These are phyloP conservation scores for Giardia muris DNA, from an alignment of 208 protist genomes.

Conservation along the genomic window DNA sequence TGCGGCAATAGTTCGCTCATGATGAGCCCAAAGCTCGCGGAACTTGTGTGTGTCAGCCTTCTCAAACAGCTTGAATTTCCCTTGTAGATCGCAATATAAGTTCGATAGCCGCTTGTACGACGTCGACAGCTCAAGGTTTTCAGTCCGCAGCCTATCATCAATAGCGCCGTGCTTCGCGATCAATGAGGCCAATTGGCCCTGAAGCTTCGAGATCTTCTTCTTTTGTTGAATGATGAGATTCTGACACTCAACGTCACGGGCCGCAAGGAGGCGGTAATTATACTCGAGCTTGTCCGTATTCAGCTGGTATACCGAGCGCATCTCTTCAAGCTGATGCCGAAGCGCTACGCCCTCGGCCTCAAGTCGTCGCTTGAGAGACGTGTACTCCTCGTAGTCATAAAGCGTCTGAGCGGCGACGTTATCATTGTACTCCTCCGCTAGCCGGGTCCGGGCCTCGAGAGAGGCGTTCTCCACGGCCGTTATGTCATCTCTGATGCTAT, in stretches of 20 bases:
- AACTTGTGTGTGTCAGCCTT: not conserved
- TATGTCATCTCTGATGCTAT: not conserved
- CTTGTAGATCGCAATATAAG: slow-evolving; percentile 3
- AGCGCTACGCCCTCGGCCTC: slow-evolving; percentile 18
- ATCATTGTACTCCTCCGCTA: not conserved
- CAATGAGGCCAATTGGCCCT: not conserved
- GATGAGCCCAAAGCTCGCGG: slow-evolving; percentile 16
- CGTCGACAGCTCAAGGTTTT: slow-evolving; percentile 25
- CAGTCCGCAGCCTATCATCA: not conserved
- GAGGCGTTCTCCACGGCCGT: not conserved
- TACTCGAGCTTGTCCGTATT: slow-evolving; percentile 28
- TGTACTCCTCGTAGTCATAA: not conserved
- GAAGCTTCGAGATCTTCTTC: slow-evolving; percentile 17
- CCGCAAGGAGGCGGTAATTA: slow-evolving; percentile 24
- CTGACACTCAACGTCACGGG: slow-evolving; percentile 14
- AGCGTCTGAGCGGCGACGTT: not conserved
- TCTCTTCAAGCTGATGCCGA: slow-evolving; percentile 12
- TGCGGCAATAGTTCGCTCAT: not conserved
- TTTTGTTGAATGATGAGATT: slow-evolving; percentile 28
- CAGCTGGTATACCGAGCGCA: slow-evolving; percentile 16
- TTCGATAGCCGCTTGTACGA: not conserved
- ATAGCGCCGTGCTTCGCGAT: not conserved
- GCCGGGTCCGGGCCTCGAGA: not conserved
- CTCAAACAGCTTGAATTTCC: slow-evolving; percentile 28
- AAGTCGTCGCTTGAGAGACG: not conserved